A percentile compares a stretch with the other conserved stretches of the same genome.
phyloP scores from a whole-genome alignment of 768 basidiomycete species.

The Mrakia blollopis region DNA sequence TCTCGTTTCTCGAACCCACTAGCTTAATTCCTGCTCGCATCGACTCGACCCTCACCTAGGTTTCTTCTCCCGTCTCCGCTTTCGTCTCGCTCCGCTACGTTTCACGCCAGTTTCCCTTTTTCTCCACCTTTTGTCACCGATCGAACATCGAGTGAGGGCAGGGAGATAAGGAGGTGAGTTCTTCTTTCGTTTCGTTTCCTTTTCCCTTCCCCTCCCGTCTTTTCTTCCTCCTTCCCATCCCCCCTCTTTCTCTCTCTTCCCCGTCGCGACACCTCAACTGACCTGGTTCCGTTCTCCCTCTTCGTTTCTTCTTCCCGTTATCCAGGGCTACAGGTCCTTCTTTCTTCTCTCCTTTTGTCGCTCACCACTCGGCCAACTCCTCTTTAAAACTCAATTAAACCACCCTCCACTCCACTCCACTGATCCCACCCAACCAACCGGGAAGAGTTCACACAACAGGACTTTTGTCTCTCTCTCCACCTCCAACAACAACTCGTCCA shows the following conservation, averaged over 20 bases:
- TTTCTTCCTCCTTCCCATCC: not conserved
- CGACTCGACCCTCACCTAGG: not conserved
- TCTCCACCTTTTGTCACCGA: conserved; percentile 7
- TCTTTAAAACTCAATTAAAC: conserved; percentile 2
- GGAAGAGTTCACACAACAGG: not conserved
- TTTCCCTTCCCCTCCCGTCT: not conserved
- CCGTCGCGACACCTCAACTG: not conserved
- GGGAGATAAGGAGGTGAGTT: conserved; percentile 28
- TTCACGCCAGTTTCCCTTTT: conserved; percentile 22
- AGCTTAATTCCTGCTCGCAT: not conserved
- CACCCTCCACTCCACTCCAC: conserved; percentile 13
- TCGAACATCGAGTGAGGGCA: conserved; percentile 23
- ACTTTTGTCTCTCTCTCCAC: not conserved
- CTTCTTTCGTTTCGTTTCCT: not conserved
- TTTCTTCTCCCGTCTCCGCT: not conserved
- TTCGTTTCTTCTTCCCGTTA: not conserved
- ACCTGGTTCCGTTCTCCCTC: too few relatives aligned
- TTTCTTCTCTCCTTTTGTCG: not conserved
- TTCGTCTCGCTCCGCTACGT: conserved; percentile 9
- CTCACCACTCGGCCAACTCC: conserved; percentile 2
- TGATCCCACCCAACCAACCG: not conserved
- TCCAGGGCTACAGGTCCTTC: conserved; percentile 30
- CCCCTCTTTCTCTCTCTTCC: too few relatives aligned
- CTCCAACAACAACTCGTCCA: conserved; percentile 16
- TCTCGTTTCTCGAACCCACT: not conserved